These are phyloP conservation scores for Mucor lusitanicus DNA, from an alignment of 371 early-diverging fungal genomes.

Conservation along the genomic window DNA sequence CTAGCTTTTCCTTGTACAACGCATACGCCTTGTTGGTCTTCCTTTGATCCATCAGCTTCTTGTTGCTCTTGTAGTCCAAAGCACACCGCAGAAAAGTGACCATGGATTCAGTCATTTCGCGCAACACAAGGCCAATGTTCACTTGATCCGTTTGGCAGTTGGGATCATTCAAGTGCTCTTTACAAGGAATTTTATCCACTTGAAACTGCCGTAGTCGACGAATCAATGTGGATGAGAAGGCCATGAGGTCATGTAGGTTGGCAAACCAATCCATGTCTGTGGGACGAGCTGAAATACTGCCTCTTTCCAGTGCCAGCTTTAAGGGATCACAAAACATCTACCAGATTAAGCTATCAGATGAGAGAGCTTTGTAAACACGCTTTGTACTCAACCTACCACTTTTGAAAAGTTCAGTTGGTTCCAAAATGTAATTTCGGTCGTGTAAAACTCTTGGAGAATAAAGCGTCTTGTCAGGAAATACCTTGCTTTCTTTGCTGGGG, in stretches of 20 bases:
- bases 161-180: neutral
- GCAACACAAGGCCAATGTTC: conserved; percentile 25
- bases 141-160: neutral
- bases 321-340: conserved; percentile 40
- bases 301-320: conserved; percentile 21
- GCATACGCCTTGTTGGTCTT: conserved; percentile 24
- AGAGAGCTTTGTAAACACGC: neutral
- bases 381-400: conserved; percentile 28
- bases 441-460: conserved; percentile 42
- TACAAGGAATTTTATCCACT: neutral
- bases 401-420: conserved; percentile 43
- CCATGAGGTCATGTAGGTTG: conserved; percentile 31
- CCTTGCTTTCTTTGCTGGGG: conserved; percentile 28
- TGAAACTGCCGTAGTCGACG: conserved; percentile 12
- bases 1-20: conserved; percentile 31
- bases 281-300: conserved; percentile 18
- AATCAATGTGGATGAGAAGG: conserved; percentile 30
- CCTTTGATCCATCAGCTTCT: conserved; percentile 16
- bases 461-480: conserved; percentile 31
- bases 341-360: neutral
- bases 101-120: conserved; percentile 28
- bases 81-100: conserved; percentile 38
- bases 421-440: conserved; percentile 45
- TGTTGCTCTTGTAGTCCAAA: conserved; percentile 38
- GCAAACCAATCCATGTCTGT: conserved; percentile 31